Evolutionary conservation across 257 asterid genomes (phyloP).

Genomic region (Lycium barbarum): DNA sequence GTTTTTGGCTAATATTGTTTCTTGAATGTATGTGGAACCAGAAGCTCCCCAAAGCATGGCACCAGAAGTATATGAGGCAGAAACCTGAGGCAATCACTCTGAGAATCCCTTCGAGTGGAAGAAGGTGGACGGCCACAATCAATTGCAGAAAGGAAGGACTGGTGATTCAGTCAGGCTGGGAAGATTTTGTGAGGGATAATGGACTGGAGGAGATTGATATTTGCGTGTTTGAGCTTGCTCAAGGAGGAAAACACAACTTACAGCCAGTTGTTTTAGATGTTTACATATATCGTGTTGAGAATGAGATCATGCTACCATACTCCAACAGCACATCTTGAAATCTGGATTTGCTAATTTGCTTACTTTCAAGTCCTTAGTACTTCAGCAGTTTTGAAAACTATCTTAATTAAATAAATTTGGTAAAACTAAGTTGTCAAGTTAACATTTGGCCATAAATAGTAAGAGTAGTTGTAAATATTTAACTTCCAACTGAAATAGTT

Average conservation of each 20-base stretch:
- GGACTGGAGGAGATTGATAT: background rate
- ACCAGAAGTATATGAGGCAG: background rate
- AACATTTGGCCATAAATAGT: too few relatives aligned
- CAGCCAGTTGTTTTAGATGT: slow-evolving; percentile 21
- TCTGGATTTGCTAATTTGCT: background rate
- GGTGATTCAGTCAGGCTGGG: slow-evolving; percentile 27
- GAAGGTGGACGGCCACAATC: background rate
- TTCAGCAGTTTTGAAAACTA: background rate
- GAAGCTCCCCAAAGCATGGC: slow-evolving; percentile 15
- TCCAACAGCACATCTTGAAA: background rate
- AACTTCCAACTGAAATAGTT: background rate
- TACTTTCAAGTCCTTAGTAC: background rate
- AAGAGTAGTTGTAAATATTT: too few relatives aligned
- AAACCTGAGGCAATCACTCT: background rate
- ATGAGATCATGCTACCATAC: slow-evolving; percentile 4
- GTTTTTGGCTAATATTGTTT: background rate
- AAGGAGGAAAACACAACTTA: slow-evolving; percentile 26
- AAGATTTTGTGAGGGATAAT: slow-evolving; percentile 14
- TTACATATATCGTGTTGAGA: background rate
- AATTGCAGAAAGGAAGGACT: slow-evolving; percentile 24
- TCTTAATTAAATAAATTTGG: too few relatives aligned
- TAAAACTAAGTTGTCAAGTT: too few relatives aligned
- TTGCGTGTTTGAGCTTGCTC: slow-evolving; percentile 19
- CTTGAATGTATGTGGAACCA: slow-evolving; percentile 8
- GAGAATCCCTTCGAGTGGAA: slow-evolving; percentile 22